Base-by-base conservation (phyloP, 1,284 basidiomycete genomes). In the Leccinum subspadiceum region DNA sequence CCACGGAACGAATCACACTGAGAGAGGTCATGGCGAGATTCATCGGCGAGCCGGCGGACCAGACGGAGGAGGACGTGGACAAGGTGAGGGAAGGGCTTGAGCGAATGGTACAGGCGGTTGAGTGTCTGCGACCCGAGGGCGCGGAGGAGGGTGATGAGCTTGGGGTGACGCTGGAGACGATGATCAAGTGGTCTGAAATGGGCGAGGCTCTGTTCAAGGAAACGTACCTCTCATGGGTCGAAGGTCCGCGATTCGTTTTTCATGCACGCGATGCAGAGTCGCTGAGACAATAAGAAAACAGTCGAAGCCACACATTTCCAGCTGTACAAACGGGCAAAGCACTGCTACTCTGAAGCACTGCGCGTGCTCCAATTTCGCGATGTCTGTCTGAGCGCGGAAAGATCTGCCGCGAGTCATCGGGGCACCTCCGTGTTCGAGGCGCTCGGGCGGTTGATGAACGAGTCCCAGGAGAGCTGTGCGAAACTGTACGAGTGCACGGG, bases 231-330 rank as follows among this genome's bases (percentile, higher is more conserved):
- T 86, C 86, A 4, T 90, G 87, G 86, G 85, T 92, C 8, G 84
- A 91, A 70, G 85, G 90, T 90, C 62, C 60, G 84, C 5, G 48
- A 39, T 51, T n/a, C 7, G 60, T 31, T 10, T 56, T 51, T 61
- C 29, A 9, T 17, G 10, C 10, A 31, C 5, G n/a, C 26, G 9
- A 29, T 52, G n/a, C 17, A 15, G 22, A 26, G 8, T 52, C 17
- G 9, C 24, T 52, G 50, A 52, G 13, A 17, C 10, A 5, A 17
- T n/a, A 15, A 3, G 24, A 6, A 39, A 17, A 35, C 66, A 92
- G 91, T 93, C 52, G 88, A 93, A 73, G 85, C 90, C 4, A 84
- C 83, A 2, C 78, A 85, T 69, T 93, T 93, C 79, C 86, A 92
- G 70, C 76, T 94, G 13, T 90, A 89, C 78, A 87, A 89, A 67